Conservation (phyloP, 2,329 filamentous ascomycete genomes). For the Elsinoe necatrix region DNA sequence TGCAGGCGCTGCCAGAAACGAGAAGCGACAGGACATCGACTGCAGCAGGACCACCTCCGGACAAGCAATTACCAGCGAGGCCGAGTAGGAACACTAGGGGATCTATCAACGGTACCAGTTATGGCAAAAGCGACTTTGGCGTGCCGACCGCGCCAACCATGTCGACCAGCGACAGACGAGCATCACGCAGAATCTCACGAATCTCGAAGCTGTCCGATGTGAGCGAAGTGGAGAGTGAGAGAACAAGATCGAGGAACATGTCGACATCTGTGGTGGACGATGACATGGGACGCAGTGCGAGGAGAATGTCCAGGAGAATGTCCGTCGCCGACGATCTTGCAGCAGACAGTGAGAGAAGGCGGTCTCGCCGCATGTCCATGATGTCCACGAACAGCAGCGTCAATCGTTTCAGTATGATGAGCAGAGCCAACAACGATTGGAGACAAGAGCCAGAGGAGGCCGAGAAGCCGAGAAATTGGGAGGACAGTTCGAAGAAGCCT, state of each 20-base stretch:
- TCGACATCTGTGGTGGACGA: background rate
- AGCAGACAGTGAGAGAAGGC: constrained; percentile 10
- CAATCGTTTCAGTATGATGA: constrained; percentile 13
- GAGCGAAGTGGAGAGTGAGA: constrained; percentile 15
- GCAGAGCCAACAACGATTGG: constrained; percentile 12
- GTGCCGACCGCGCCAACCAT: background rate
- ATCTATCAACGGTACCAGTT: constrained; percentile 12
- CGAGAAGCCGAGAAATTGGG: constrained; percentile 11
- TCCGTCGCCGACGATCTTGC: constrained; percentile 14
- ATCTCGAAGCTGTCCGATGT: constrained; percentile 14
- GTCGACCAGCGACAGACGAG: constrained; percentile 11
- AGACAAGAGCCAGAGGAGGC: constrained; percentile 1
- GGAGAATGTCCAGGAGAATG: constrained; percentile 13
- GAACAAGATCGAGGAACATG: constrained; percentile 14
- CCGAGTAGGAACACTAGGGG: background rate
- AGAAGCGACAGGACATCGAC: background rate
- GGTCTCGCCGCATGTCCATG: constrained; percentile 14
- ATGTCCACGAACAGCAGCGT: constrained; percentile 4
- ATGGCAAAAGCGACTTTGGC: constrained; percentile 15
- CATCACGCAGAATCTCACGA: constrained; percentile 11
- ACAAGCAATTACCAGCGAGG: background rate
- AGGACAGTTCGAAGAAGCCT: constrained; percentile 9
- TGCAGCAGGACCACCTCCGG: constrained; percentile 4
- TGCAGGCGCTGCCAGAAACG: constrained; percentile 10
- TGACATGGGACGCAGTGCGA: background rate